Conservation (phyloP, 2,329 filamentous ascomycete genomes). For the Aspergillus pseudoterreus region DNA sequence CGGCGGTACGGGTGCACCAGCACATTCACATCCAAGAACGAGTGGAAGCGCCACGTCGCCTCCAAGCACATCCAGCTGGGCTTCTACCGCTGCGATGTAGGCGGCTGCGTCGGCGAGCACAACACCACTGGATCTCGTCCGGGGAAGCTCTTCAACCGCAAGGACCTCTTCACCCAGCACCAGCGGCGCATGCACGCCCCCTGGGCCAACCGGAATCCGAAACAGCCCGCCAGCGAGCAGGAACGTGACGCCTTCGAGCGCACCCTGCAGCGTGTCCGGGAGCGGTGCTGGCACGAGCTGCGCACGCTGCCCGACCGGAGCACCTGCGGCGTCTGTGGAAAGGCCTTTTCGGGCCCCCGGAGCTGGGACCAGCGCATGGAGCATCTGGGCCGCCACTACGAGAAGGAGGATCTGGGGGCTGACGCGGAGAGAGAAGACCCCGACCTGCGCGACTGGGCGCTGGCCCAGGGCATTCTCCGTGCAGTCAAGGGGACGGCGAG, state of each 20-base stretch:
- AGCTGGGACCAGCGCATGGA: conserved; percentile 84
- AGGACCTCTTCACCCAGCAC: conserved; percentile 88
- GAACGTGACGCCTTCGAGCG: conserved; percentile 45
- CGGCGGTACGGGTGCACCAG: conserved; percentile 69
- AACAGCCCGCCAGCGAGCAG: conserved; percentile 19
- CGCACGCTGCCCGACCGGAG: conserved; percentile 61
- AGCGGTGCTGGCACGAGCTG: conserved; percentile 57
- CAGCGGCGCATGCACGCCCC: conserved; percentile 78
- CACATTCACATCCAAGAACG: conserved; percentile 78
- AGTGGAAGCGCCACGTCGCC: conserved; percentile 87
- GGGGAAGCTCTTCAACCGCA: conserved; percentile 77
- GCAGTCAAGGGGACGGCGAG: conserved; percentile 17
- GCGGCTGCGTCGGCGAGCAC: conserved; percentile 44
- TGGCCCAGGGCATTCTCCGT: conserved; percentile 30
- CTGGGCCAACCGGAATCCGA: conserved; percentile 38
- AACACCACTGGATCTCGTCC: conserved; percentile 25
- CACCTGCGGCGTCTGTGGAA: conserved; percentile 58
- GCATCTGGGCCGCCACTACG: conserved; percentile 78
- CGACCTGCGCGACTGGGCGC: conserved; percentile 38
- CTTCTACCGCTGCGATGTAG: conserved; percentile 73
- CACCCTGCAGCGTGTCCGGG: conserved; percentile 55
- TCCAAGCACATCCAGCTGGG: conserved; percentile 74
- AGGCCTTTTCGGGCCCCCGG: conserved; percentile 57
- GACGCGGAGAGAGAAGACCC: conserved; percentile 37
- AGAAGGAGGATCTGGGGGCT: conserved; percentile 48